Conservation (phyloP, 2,329 filamentous ascomycete species). For the Sporothrix pallida region DNA sequence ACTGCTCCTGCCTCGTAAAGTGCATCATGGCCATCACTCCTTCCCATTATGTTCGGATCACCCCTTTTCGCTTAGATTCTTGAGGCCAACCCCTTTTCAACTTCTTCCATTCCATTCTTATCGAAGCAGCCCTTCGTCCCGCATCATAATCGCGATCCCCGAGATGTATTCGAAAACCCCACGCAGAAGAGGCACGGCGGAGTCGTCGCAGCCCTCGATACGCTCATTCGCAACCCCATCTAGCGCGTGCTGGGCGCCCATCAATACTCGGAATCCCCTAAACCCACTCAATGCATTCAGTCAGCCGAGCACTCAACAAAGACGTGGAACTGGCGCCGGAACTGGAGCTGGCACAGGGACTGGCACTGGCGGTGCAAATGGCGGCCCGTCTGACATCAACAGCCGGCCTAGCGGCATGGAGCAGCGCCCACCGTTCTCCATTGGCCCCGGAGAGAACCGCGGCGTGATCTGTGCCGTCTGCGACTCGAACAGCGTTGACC, state of each 20-base stretch:
- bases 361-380: background rate
- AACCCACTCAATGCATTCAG: slow-evolving; percentile 6
- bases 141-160: background rate
- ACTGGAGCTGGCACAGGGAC: background rate
- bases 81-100: background rate
- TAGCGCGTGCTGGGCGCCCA: background rate
- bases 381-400: slow-evolving; percentile 10
- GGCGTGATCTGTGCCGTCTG: slow-evolving; percentile 75
- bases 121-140: background rate
- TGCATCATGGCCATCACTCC: background rate
- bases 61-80: background rate
- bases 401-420: slow-evolving; percentile 26
- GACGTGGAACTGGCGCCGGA: slow-evolving; percentile 3
- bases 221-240: slow-evolving; percentile 17
- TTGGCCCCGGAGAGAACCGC: slow-evolving; percentile 35
- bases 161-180: slow-evolving; percentile 7
- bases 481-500: slow-evolving; percentile 85
- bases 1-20: background rate
- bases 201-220: background rate
- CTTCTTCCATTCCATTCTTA: background rate
- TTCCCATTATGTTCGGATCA: background rate
- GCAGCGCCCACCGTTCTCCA: slow-evolving; percentile 32
- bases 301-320: background rate
- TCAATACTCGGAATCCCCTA: background rate
- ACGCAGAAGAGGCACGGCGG: background rate